Base-by-base conservation (phyloP, 768 basidiomycete genomes). In the Suillus hirtellus region DNA sequence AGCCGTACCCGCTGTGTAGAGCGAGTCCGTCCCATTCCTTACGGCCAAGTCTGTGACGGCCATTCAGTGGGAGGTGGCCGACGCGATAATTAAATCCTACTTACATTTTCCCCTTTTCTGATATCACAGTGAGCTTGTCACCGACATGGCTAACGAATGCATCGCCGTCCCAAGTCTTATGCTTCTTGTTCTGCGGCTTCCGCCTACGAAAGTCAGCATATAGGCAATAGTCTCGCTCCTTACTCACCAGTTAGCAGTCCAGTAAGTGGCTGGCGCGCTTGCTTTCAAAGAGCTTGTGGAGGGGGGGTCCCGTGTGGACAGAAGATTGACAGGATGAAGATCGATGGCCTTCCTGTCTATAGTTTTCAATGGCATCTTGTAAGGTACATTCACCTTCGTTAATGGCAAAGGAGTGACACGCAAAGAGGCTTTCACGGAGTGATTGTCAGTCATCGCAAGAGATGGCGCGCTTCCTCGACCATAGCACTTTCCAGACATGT, bases 151-250 rank as follows among this genome's bases (percentile, higher is more conserved):
- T 84, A 31, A 90, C 78, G 73, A 83, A 89, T 9, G 82, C 87
- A 65, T 89, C 92, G 2, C 89, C 92, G 62, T 95, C 93, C 93
- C 95, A 95, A 0, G 88, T 90, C 71, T 91, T 90, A 68, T 93
- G 84, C 75, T 95, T 95, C 78, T 82, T 91, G 5, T 75, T 76
- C 69, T 88, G 85, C 14, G 80, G 84, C 68, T 88, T 90, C 43
- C 93, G 83, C 92, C 93, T 92, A 62, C 6, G 55, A 52, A 15
- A 24, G 49, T 67, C 60, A 56, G 43, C 58, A 47, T 44, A 63
- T 50, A 27, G 47, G 35, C 47, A 40, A 4, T 60, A 62, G 53
- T 68, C 43, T 54, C 63, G 35, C 46, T 65, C 52, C 49, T 56
- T 24, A 62, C 77, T 65, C 61, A 89, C 90, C 90, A 90, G 69